A percentile compares a stretch with the other conserved stretches of the same genome.
Conservation (phyloP, 1,139 yeast genomes). For the Candida neerlandica region DNA sequence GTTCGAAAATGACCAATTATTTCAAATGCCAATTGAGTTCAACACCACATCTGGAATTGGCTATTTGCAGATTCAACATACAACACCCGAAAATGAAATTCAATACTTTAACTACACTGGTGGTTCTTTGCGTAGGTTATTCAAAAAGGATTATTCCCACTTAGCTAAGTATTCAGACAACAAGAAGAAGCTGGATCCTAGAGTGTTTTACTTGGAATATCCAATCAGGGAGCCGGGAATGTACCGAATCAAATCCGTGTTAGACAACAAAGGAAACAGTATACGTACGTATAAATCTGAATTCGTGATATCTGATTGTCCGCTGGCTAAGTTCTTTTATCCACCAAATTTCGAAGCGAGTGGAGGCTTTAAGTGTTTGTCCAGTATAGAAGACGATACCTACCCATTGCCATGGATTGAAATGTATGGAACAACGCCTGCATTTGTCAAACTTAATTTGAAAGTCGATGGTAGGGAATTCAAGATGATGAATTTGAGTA, state of each 20-base stretch:
- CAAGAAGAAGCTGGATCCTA: constrained; percentile 23
- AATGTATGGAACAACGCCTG: constrained; percentile 75
- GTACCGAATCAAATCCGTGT: constrained; percentile 66
- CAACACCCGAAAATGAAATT: constrained; percentile 55
- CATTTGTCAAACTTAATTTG: constrained; percentile 62
- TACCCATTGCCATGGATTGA: constrained; percentile 54
- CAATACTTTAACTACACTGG: constrained; percentile 56
- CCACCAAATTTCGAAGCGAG: constrained; percentile 27
- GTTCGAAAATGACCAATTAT: constrained; percentile 17
- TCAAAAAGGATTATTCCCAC: constrained; percentile 44
- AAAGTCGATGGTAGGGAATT: constrained; percentile 50
- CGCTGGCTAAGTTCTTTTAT: constrained; percentile 57
- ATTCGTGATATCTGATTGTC: constrained; percentile 74
- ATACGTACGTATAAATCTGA: constrained; percentile 68
- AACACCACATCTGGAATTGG: constrained; percentile 81
- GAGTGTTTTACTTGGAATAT: constrained; percentile 51
- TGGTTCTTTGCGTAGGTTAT: constrained; percentile 51
- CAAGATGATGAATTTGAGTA: constrained; percentile 24
- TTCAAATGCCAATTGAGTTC: constrained; percentile 71
- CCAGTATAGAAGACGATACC: constrained; percentile 40
- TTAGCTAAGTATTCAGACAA: constrained; percentile 26
- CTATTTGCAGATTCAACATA: constrained; percentile 63
- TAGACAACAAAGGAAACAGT: constrained; percentile 63
- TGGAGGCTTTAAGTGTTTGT: constrained; percentile 61
- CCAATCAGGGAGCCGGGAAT: constrained; percentile 73